Evolutionary conservation across 805 yeast genomes (phyloP), one percentile per base, ranked within the genome.

Genomic region (Maudiozyma serrabonitensis): DNA sequence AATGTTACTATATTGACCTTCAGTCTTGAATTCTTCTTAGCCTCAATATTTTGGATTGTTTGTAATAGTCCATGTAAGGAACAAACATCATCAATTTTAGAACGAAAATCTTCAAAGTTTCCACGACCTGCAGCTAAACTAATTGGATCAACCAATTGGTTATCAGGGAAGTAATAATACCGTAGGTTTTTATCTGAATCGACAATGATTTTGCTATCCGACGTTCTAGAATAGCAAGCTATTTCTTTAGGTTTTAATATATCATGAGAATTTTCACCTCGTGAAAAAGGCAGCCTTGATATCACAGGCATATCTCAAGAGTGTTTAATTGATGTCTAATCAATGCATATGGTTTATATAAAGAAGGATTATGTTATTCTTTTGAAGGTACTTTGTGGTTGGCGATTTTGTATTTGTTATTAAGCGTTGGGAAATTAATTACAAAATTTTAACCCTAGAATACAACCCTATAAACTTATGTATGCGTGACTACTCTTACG

Each of bases 191-290:
- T 64, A 47, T 77, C 78, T 55, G 80, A 81, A 11, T 78, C 66
- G 5, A 68, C 62, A 21, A 67, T 58, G 23, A 78, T 73, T 25
- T 74, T 76, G 21, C 80, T 81, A 7, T 81, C 76, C 12, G 50
- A 62, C 16, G 76, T 79, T 50, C 88, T 70, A 3, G 93, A 80
- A 62, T 73, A 91, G 5, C 78, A 64, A n/a, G 78, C 72, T 2
- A 91, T 56, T 66, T 91, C 96, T 55, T 81, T 82, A 2, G 99
- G 98, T 64, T 87, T 93, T 58, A 82, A 80, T 46, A 90, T 72
- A 1, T 86, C 79, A 0, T 90, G 79, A 12, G 80, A 74, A 6
- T 38, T 47, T 46, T 43, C 54, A 41, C 21, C 34, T 43, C 37
- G 28, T 23, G 18, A 45, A 19, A 6, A 39, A 9, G 51, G 38